Conservation (phyloP, 78 protist genomes). For the Cavenderia fasciculata region DNA sequence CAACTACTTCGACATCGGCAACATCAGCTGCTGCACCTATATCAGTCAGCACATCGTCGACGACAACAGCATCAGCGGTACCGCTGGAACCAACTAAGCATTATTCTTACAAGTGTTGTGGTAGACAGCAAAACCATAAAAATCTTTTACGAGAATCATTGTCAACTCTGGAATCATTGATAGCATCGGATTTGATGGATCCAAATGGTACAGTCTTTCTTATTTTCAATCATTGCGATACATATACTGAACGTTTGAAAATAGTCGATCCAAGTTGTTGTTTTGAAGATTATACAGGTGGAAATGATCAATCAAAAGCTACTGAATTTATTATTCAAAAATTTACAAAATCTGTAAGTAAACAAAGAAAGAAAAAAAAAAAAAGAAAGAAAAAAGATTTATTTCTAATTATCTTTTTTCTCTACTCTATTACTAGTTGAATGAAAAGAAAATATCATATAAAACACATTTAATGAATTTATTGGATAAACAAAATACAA, state of each 20-base stretch:
- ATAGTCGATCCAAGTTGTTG: slow-evolving; percentile 20
- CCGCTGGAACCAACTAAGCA: no score
- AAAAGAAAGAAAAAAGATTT: no score
- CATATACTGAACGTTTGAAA: slow-evolving; percentile 18
- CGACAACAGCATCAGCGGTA: background rate
- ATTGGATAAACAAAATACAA: slow-evolving; percentile 40
- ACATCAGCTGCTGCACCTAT: no score
- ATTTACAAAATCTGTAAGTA: slow-evolving; percentile 41
- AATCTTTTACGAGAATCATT: slow-evolving; percentile 33
- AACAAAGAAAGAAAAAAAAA: background rate
- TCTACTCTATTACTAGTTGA: background rate
- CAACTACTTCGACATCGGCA: background rate
- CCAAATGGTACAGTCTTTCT: slow-evolving; percentile 5
- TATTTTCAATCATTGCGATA: slow-evolving; percentile 34
- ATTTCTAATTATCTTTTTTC: background rate
- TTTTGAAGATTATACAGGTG: slow-evolving; percentile 36
- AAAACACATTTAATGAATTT: slow-evolving; percentile 20
- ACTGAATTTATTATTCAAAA: slow-evolving; percentile 14
- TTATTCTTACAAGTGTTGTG: no score
- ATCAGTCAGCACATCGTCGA: background rate
- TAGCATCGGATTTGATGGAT: slow-evolving; percentile 22
- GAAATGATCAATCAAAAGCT: slow-evolving; percentile 7
- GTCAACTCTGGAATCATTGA: slow-evolving; percentile 12
- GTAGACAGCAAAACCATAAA: slow-evolving; percentile 28
- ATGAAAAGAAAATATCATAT: slow-evolving; percentile 35